phyloP scores from a whole-genome alignment of 257 asterid species.

The Echites panduratus region DNA sequence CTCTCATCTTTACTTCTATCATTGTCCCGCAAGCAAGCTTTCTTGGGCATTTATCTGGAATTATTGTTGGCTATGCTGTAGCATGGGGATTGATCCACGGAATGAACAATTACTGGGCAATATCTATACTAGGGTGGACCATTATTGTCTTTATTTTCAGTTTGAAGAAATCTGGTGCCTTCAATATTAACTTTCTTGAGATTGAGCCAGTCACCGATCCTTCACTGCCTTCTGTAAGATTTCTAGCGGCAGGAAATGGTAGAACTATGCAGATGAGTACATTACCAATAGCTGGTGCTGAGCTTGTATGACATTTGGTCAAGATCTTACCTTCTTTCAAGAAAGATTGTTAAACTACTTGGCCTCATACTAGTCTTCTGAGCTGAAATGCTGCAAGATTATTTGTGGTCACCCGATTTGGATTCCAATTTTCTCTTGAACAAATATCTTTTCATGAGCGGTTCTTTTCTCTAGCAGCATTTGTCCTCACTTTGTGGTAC shows the following conservation, averaged over 20 bases:
- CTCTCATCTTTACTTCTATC: conserved; percentile 83
- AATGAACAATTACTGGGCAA: conserved; percentile 90
- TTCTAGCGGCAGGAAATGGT: conserved; percentile 59
- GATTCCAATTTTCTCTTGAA: not conserved
- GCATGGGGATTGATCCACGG: conserved; percentile 94
- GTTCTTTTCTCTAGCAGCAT: not conserved
- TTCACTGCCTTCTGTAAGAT: conserved; percentile 74
- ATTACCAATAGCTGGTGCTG: conserved; percentile 40
- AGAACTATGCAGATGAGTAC: conserved; percentile 69
- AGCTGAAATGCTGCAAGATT: not conserved
- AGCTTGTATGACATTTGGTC: conserved; percentile 51
- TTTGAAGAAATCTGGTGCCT: conserved; percentile 84
- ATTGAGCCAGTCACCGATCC: conserved; percentile 78
- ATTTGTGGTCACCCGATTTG: not conserved
- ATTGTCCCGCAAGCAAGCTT: conserved; percentile 97
- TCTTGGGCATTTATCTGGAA: conserved; percentile 86
- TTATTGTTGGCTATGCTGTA: conserved; percentile 75
- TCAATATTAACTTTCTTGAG: conserved; percentile 64
- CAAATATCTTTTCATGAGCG: not conserved
- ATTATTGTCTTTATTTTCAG: conserved; percentile 54
- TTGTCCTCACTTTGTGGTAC: not conserved
- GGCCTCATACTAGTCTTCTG: not conserved
- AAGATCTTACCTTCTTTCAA: conserved; percentile 8
- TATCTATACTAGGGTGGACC: conserved; percentile 83
- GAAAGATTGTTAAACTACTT: conserved; percentile 8